Evolutionary conservation across 345 rosid genomes (phyloP), one percentile per base, ranked within the genome.

Genomic region (Citropsis articulata): DNA sequence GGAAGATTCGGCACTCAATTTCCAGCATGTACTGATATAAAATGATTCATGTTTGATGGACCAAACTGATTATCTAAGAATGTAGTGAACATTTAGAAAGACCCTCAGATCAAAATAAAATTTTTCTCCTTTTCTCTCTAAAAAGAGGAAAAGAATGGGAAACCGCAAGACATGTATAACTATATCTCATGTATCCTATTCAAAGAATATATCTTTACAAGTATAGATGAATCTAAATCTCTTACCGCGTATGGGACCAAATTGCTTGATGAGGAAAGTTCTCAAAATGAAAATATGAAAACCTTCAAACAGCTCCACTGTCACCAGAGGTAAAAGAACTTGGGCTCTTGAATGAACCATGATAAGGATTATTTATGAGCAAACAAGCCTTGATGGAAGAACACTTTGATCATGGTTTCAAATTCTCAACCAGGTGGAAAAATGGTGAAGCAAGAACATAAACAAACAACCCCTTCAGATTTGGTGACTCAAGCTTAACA

Each of bases 221-320:
- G 71, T 75, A 65, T 64, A n/a, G 30, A 75, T 63, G 71, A 75
- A 65, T 65, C 18, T 22, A 48, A n/a, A 75, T 66, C 62, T 75
- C 50, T 64, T 13, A 45, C 24, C 21, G 4, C 5, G 4, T 2
- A 33, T 6, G 50, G 10, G 13, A 57, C 9, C 9, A 3, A 48
- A 56, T 10, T 56, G 50, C 63, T n/a, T 24, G 7, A 24, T 53
- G 24, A 56, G 8, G 33, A 42, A 19, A 71, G 42, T 21, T 45
- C 50, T 19, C 27, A 50, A 66, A 76, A 66, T 48, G 13, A 67
- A 8, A 48, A 76, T 24, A 7, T 13, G 48, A 75, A 50, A 50
- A 53, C 7, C 66, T 76, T 76, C 53, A 55, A 35, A 75, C 22
- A 45, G 21, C 60, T 30, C 69, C 60, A 5, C n/a, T 3, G 6